These are phyloP conservation scores for Sugiyamaella neomexicana DNA, from an alignment of 1,139 yeast genomes.

Conservation along the genomic window DNA sequence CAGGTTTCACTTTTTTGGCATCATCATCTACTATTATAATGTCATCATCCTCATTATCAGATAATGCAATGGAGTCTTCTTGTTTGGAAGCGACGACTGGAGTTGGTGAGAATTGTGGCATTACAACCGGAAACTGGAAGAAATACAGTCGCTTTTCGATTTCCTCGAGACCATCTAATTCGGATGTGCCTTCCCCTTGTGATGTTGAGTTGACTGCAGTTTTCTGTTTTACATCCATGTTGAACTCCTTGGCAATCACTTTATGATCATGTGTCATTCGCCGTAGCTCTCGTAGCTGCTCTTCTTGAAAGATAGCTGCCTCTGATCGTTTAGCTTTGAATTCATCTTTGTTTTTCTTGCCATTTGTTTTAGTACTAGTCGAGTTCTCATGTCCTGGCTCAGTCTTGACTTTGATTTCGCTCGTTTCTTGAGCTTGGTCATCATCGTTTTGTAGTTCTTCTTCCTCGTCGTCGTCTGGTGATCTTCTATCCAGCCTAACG, in stretches of 20 bases:
- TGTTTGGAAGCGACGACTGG: neutral
- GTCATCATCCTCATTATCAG: constrained; percentile 24
- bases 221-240: constrained; percentile 22
- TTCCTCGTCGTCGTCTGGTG: constrained; percentile 36
- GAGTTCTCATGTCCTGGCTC: constrained; percentile 22
- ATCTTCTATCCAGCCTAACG: constrained; percentile 32
- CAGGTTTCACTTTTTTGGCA: constrained; percentile 11
- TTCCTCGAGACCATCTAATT: constrained; percentile 37
- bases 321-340: constrained; percentile 7
- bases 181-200: constrained; percentile 17
- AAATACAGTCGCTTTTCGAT: constrained; percentile 51
- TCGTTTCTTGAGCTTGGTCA: constrained; percentile 32
- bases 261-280: constrained; percentile 33
- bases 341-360: neutral
- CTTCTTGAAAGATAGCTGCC: constrained; percentile 26
- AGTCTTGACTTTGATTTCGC: constrained; percentile 23
- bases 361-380: neutral
- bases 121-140: constrained; percentile 68
- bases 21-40: constrained; percentile 26
- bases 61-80: constrained; percentile 2
- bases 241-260: constrained; percentile 35
- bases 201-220: constrained; percentile 13
- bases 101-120: constrained; percentile 53
- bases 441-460: constrained; percentile 44
- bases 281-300: constrained; percentile 30